These are phyloP conservation scores for Pisolithus orientalis DNA, from an alignment of 768 basidiomycete species.

Conservation along the genomic window DNA sequence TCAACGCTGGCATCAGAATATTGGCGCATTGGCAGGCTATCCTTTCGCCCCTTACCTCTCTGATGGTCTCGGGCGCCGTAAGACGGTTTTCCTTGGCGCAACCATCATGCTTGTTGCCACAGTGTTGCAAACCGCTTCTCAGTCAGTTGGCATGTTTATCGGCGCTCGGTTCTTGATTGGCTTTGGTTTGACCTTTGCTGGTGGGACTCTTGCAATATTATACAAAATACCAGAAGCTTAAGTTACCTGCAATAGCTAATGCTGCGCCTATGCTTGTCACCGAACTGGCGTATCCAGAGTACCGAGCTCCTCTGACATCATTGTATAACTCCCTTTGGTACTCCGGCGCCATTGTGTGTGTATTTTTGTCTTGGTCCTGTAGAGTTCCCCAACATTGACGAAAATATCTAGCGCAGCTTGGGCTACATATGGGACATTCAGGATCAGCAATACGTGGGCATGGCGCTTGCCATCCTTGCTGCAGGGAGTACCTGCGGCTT, in stretches of 20 bases:
- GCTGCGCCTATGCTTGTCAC: constrained; percentile 82
- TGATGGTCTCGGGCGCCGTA: constrained; percentile 65
- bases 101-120: constrained; percentile 64
- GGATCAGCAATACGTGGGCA: constrained; percentile 60
- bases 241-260: constrained; percentile 35
- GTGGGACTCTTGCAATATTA: constrained; percentile 23
- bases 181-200: constrained; percentile 69
- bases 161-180: constrained; percentile 76
- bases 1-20: constrained; percentile 40
- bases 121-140: constrained; percentile 64
- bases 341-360: constrained; percentile 70
- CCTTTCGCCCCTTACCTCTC: constrained; percentile 69
- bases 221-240: neutral
- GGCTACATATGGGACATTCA: constrained; percentile 78
- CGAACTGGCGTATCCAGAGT: constrained; percentile 78
- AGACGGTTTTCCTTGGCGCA: constrained; percentile 62
- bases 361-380: constrained; percentile 5
- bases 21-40: constrained; percentile 60
- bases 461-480: constrained; percentile 80
- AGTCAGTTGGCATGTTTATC: constrained; percentile 73
- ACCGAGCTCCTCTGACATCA: constrained; percentile 75
- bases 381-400: neutral
- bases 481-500: constrained; percentile 62
- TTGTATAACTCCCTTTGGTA: constrained; percentile 86
- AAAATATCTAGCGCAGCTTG: constrained; percentile 55